phyloP scores from a whole-genome alignment of 495 filamentous ascomycete species.

The Penicillium herquei region DNA sequence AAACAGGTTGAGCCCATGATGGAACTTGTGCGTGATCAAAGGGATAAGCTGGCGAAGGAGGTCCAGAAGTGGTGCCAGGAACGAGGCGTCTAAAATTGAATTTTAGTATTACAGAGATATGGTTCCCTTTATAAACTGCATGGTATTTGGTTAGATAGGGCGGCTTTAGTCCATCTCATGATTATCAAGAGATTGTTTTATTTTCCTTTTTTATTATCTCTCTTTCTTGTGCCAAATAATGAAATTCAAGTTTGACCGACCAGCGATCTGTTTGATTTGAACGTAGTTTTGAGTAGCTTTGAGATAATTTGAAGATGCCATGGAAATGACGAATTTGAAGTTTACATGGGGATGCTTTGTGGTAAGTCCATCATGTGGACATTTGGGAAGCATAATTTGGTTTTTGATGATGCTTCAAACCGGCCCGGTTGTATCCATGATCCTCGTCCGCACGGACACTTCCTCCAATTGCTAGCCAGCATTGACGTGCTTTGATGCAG shows the following conservation, averaged over 20 bases:
- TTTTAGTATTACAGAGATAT: neutral
- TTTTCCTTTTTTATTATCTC: neutral
- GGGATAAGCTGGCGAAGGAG: constrained; percentile 68
- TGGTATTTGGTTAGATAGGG: neutral
- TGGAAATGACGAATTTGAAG: neutral
- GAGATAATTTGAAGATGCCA: neutral
- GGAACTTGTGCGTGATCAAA: constrained; percentile 66
- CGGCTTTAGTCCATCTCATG: neutral
- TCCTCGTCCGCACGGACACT: too few species aligned
- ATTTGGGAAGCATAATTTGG: neutral
- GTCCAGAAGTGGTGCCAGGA: constrained; percentile 79
- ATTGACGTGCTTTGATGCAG: too few species aligned
- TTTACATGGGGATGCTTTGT: too few species aligned
- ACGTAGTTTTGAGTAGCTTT: neutral
- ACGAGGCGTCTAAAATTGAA: constrained; percentile 46
- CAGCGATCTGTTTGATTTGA: neutral
- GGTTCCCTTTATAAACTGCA: neutral
- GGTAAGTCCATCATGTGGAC: neutral
- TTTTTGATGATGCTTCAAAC: neutral
- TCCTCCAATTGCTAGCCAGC: too few species aligned
- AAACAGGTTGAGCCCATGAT: constrained; percentile 63
- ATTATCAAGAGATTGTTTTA: neutral
- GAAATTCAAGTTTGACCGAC: too few species aligned
- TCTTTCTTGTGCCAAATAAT: neutral
- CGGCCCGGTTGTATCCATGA: neutral